Evolutionary conservation across 768 basidiomycete species (phyloP), one percentile per base, ranked within the genome.

Genomic region (Rossbeevera mucosa): DNA sequence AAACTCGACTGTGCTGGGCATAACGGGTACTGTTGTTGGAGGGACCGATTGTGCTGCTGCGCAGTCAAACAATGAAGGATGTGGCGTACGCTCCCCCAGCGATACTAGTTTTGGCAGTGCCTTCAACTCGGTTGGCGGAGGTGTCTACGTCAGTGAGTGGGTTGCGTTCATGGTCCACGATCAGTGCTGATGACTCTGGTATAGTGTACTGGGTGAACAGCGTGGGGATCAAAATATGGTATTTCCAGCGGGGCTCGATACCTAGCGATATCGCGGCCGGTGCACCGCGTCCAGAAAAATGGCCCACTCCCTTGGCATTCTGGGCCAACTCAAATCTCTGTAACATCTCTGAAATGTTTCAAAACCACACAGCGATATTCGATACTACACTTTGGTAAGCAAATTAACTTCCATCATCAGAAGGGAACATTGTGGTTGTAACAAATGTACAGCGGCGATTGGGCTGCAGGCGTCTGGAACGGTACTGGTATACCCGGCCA

Each of bases 51-150:
- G 90, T 59, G 81, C 83, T 43, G 87, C 82, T 22, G 64, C 74
- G 22, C 76, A 80, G n/a, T 86, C 86, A 5, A 76, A 77, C 18
- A 90, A 91, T 55, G 75, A 83, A 62, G 91, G 92, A 20, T 97
- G 94, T 66, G 93, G 94, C 8, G 76, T 88, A 33, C 83, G 86
- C 9, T 80, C 85, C 8, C 65, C 67, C 28, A 72, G 75, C 47
- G 71, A 68, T 48, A 82, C 80, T 53, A 85, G 85, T 2, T 95
- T 88, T 64, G 94, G 94, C n/a, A 68, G 77, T n/a, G 81, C 75
- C 12, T 97, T 94, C 75, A 97, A 97, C 68, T 67, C 64, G n/a
- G 84, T 79, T 58, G 82, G 83, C 9, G 94, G 94, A 42, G 94
- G 94, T 59, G 87, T 92, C 47, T 95, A 92, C 71, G 88, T 88